phyloP scores from a whole-genome alignment of 371 early-diverging fungal genomes.

The Syncephalastrum racemosum region DNA sequence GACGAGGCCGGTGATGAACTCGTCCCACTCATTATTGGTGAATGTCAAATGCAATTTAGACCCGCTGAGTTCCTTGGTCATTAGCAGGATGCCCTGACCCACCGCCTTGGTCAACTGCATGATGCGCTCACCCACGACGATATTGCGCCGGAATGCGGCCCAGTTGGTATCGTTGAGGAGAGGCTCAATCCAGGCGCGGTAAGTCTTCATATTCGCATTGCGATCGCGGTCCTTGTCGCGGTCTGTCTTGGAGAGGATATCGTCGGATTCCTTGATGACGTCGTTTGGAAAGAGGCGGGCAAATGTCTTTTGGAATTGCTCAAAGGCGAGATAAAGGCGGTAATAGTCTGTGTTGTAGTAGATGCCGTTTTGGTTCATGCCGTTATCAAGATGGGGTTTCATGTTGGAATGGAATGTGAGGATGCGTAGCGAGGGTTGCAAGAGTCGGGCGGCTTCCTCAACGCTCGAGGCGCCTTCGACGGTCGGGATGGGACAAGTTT shows the following conservation, averaged over 20 bases:
- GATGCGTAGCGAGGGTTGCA: constrained; percentile 36
- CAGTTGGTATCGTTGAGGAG: constrained; percentile 44
- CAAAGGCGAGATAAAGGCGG: constrained; percentile 46
- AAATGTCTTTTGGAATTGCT: constrained; percentile 46
- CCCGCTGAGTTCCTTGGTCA: constrained; percentile 52
- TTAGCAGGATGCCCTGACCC: constrained; percentile 45
- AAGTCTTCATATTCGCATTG: constrained; percentile 49
- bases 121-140: constrained; percentile 51
- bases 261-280: constrained; percentile 18
- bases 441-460: constrained; percentile 28
- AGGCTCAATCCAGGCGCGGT: constrained; percentile 46
- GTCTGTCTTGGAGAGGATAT: constrained; percentile 13
- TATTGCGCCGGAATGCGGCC: constrained; percentile 52
- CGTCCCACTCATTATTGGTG: constrained; percentile 55
- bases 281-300: constrained; percentile 35
- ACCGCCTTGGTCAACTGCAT: constrained; percentile 43
- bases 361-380: constrained; percentile 56
- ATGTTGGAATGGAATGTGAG: constrained; percentile 42
- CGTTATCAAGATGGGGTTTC: constrained; percentile 52
- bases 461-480: constrained; percentile 12
- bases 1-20: constrained; percentile 38
- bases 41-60: constrained; percentile 51
- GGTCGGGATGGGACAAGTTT: constrained; percentile 9
- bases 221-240: constrained; percentile 41
- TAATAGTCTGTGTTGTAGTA: constrained; percentile 55